Evolutionary conservation across 1,284 basidiomycete genomes (phyloP), one percentile per base, ranked within the genome.

Genomic region (Ustilago tritici): DNA sequence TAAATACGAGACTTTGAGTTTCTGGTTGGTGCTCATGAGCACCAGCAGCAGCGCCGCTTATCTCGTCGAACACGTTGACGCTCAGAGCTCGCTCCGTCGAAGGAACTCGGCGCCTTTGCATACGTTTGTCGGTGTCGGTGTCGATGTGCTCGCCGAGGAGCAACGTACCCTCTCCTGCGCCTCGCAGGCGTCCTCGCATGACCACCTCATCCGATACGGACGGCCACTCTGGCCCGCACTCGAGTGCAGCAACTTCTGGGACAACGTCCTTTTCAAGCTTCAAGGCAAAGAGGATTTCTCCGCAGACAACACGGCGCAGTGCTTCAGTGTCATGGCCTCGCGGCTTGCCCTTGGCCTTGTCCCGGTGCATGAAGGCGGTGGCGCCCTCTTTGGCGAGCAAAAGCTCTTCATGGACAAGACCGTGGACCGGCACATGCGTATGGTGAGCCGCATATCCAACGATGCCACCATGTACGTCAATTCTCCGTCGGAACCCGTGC

Each of bases 191-290:
- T 11, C 10, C 9, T 11, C 1, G 4, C 17, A 32, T 15, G 38
- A 56, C 8, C 38, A 56, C 4, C 4, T 43, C 9, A 6, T 4
- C 15, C 31, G 3, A 4, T 68, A 61, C n/a, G 55, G 65, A 6
- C 59, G 38, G 14, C 65, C 65, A 10, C 38, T 68, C 2, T 68
- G 65, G 65, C 5, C 12, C 23, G 50, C 65, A 12, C 55, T 59
- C 2, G 32, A 23, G 4, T 0, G n/a, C 0, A 38, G 9, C 5
- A 2, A n/a, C 12, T 61, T 67, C 28, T 67, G 65, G 65, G 23
- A 32, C 15, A 61, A 19, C 11, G 46, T 28, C n/a, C 8, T 47
- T 6, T 1, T 38, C 35, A 67, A 67, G 46, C 58, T 67, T 10
- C 58, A 56, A 34, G 40, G 43, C 12, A 3, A 17, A 17, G 2